phyloP scores from a whole-genome alignment of 106 monocot species.

The Cymbidium sinense region DNA sequence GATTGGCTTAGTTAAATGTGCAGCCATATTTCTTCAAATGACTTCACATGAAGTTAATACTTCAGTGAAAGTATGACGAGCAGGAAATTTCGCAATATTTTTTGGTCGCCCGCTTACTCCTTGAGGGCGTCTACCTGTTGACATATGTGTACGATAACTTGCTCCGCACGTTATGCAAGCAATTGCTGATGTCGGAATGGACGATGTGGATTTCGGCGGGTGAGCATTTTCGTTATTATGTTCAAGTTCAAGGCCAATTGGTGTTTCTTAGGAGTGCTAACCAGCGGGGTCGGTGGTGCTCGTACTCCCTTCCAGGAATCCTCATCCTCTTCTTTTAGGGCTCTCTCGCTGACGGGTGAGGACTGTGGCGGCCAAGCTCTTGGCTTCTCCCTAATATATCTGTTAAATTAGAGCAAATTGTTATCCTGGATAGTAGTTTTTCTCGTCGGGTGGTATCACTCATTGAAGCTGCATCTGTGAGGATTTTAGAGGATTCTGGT shows the following conservation, averaged over 20 bases:
- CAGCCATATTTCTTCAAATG: no score
- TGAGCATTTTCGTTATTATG: conserved; percentile 1
- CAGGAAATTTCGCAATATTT: no score
- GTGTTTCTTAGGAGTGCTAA: not conserved
- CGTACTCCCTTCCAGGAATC: not conserved
- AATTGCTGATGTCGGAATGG: not conserved
- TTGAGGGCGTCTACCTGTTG: no score
- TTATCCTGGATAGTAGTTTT: not conserved
- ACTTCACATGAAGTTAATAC: no score
- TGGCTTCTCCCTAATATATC: not conserved
- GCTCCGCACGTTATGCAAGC: no score
- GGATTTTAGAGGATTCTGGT: not conserved
- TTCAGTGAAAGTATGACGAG: no score
- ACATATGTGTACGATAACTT: no score
- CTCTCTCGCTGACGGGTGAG: not conserved
- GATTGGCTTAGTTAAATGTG: no score
- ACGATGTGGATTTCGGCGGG: not conserved
- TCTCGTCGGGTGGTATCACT: not conserved
- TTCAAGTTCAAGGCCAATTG: not conserved
- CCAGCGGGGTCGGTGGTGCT: not conserved
- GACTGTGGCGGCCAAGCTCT: not conserved
- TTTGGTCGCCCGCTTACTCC: no score
- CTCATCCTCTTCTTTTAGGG: not conserved
- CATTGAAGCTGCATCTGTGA: not conserved
- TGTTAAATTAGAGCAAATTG: not conserved